Base-by-base conservation (phyloP, 2,329 filamentous ascomycete species). In the Cordyceps fumosorosea region DNA sequence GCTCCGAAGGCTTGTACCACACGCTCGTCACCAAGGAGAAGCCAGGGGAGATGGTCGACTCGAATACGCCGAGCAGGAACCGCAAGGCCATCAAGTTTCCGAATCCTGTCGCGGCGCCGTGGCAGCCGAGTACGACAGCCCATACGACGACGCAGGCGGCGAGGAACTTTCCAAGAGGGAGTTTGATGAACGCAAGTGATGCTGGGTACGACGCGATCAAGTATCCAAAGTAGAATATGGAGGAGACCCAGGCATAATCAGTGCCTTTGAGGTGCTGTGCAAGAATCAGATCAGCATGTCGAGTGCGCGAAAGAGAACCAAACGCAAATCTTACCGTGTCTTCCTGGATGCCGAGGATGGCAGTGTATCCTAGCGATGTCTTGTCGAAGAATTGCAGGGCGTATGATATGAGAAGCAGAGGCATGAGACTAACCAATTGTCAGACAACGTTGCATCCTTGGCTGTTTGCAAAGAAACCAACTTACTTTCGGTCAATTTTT, bases 141-240 rank as follows among this genome's bases (percentile, higher is more conserved):
- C 73, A 75, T 8, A 69, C 47, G 11, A 67, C 47, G 54, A 68
- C 63, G 11, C 63, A 55, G n/a, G 62, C 64, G 18, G 66, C 61
- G 14, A 69, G 63, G 32, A 67, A 66, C 50, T 68, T 69, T 32
- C 65, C 67, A 44, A 68, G 62, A 3, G 65, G 68, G 4, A 67
- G 62, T 6, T 67, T 66, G 52, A 68, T 62, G 29, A 69, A 65
- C 1, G 64, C 56, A 18, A 66, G 62, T 0, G 66, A 65, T 10
- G 64, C 65, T 8, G 67, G 68, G 44, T 69, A 69, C 1, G 64
- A 65, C 11, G 67, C 67, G 24, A 66, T 59, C 4, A 82, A 68
- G 60, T 82, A 81, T 1, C 78, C 78, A 65, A 81, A 79, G 67
- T 80, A 81, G 61, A 81, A 80, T 68, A 81, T 76, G 22, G 68